Evolutionary conservation across 2,329 filamentous ascomycete species (phyloP), one percentile per base, ranked within the genome.

Genomic region (Fusarium mundagurra): DNA sequence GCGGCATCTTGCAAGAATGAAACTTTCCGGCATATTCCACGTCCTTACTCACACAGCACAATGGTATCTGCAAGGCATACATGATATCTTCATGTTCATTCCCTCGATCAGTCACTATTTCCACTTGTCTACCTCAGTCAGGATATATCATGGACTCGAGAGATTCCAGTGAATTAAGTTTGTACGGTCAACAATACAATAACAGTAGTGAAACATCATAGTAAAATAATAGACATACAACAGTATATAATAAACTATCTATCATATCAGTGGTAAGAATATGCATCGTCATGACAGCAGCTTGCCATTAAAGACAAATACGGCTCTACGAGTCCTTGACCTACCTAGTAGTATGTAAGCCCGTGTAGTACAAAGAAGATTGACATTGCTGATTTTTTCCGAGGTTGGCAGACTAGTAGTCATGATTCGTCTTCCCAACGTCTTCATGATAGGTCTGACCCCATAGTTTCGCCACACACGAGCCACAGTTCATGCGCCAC

Each of bases 401-500:
- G 31, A 61, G 41, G 20, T 13, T 48, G 17, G 36, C 27, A 38
- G 31, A 20, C 9, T 31, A 31, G 48, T 29, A 39, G 38, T 63
- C 43, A 50, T 60, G 45, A 54, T 60, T 54, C 34, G 18, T 12
- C 22, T 39, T 50, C 66, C 6, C 20, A 34, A 34, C 20, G 47
- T 63, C 55, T 61, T 50, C 43, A 54, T 72, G 53, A 64, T 66
- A 58, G 47, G 34, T 34, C 39, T 38, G 38, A 33, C 31, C 22
- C 54, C 54, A 67, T 39, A 31, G 8, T 36, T 36, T 47, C 43
- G 60, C 67, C 60, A 71, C 73, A 67, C 51, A 61, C 45, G n/a
- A 68, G 68, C 61, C 66, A 65, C 60, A 47, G 43, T 47, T 53
- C 31, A 16, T 54, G 64, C 72, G 75, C 77, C 73, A 78, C 61